These are phyloP conservation scores for Gilbertella persicaria DNA, from an alignment of 371 early-diverging fungal species.

Conservation along the genomic window DNA sequence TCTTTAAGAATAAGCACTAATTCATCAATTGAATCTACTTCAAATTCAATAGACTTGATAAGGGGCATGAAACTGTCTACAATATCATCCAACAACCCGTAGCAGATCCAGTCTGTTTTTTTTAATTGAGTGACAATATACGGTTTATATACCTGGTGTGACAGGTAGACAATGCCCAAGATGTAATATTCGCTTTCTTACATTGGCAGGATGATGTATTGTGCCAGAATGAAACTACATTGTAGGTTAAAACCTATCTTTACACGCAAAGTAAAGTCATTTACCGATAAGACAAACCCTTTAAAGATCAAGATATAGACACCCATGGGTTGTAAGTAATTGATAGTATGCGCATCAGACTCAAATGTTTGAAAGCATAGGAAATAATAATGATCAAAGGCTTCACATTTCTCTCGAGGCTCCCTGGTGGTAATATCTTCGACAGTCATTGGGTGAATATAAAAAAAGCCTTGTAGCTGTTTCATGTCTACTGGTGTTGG, in stretches of 20 bases:
- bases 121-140: too few species aligned
- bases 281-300: conserved; percentile 75
- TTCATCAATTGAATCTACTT: conserved; percentile 89
- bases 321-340: conserved; percentile 73
- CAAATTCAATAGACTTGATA: conserved; percentile 74
- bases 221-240: conserved; percentile 69
- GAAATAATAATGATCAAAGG: conserved; percentile 87
- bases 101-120: conserved; percentile 80
- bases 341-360: conserved; percentile 54
- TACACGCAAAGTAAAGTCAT: background rate
- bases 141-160: conserved; percentile 54
- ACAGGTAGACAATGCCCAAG: conserved; percentile 57
- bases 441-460: conserved; percentile 88
- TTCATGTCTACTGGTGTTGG: conserved; percentile 78
- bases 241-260: background rate
- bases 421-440: conserved; percentile 92
- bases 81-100: conserved; percentile 83
- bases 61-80: conserved; percentile 81
- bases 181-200: conserved; percentile 71
- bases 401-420: conserved; percentile 89
- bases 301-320: conserved; percentile 80
- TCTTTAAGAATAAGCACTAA: conserved; percentile 87
- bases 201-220: conserved; percentile 70
- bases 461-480: conserved; percentile 38
- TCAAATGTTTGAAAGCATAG: conserved; percentile 79